phyloP scores from a whole-genome alignment of 169 alveolate species.

The Plasmodium yoelii region DNA sequence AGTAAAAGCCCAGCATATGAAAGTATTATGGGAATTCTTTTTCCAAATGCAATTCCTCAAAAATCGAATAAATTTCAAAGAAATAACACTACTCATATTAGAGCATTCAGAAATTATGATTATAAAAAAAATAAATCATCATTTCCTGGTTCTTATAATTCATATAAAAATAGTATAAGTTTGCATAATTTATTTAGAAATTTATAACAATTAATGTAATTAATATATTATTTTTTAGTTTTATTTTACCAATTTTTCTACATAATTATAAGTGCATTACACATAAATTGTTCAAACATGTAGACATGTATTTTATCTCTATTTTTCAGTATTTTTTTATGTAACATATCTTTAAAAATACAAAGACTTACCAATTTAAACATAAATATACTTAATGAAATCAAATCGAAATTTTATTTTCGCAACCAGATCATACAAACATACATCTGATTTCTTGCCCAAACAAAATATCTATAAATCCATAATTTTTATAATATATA shows the following conservation, averaged over 20 bases:
- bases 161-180: slow-evolving; percentile 19
- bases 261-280: neutral
- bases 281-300: neutral
- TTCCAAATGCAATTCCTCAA: slow-evolving; percentile 39
- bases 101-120: slow-evolving; percentile 6
- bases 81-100: neutral
- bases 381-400: too few species aligned
- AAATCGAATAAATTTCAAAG: slow-evolving; percentile 4
- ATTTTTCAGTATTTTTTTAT: neutral
- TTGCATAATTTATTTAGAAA: slow-evolving; percentile 38
- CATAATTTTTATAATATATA: too few species aligned
- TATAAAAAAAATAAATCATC: slow-evolving; percentile 35
- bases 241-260: neutral
- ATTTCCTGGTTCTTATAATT: slow-evolving; percentile 7
- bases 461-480: too few species aligned
- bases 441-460: too few species aligned
- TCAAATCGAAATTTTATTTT: too few species aligned
- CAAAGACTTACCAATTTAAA: too few species aligned
- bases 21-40: slow-evolving; percentile 59
- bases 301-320: neutral
- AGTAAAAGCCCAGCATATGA: slow-evolving; percentile 43
- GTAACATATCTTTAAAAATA: too few species aligned
- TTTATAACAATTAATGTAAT: neutral
- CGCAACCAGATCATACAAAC: too few species aligned
- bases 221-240: neutral